A percentile compares a stretch with the other conserved stretches of the same genome.
These are phyloP conservation scores for Catenaria anguillulae DNA, from an alignment of 371 early-diverging fungal genomes.

Conservation along the genomic window DNA sequence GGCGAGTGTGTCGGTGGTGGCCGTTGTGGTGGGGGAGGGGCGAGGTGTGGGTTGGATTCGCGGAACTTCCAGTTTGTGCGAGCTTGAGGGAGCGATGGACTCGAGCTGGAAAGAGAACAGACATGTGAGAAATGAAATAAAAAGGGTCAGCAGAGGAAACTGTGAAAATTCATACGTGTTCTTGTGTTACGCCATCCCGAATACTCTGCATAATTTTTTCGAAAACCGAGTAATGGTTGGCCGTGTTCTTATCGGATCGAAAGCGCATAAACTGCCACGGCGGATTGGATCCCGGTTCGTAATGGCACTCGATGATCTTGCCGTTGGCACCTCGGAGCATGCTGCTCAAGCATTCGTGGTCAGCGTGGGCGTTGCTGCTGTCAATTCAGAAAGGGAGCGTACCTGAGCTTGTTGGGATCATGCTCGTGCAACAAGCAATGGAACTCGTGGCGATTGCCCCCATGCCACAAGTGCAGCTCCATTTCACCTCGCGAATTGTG, in stretches of 20 bases:
- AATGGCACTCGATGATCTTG: slow-evolving; percentile 48
- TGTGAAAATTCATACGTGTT: slow-evolving; percentile 35
- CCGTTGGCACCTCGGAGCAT: background rate
- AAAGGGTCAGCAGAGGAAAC: too few species aligned
- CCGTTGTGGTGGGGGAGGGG: too few species aligned
- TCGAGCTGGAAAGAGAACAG: background rate
- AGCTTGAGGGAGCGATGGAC: background rate
- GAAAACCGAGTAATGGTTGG: slow-evolving; percentile 58
- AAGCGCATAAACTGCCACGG: slow-evolving; percentile 73
- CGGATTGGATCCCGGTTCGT: slow-evolving; percentile 31
- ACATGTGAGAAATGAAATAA: background rate
- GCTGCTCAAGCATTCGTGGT: background rate
- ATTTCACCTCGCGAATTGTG: slow-evolving; percentile 1
- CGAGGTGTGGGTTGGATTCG: background rate
- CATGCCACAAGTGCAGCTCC: slow-evolving; percentile 11
- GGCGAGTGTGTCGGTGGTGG: too few species aligned
- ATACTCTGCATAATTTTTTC: slow-evolving; percentile 59
- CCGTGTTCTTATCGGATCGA: slow-evolving; percentile 69
- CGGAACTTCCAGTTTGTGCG: background rate
- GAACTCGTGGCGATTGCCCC: slow-evolving; percentile 11
- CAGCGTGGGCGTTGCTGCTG: too few species aligned
- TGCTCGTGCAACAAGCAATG: slow-evolving; percentile 13
- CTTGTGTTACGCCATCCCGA: slow-evolving; percentile 49
- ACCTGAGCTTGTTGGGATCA: slow-evolving; percentile 1
- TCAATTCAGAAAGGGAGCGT: background rate